A percentile compares a stretch with the other conserved stretches of the same genome.
Conservation (phyloP, 2,329 filamentous ascomycete species). For the Purpureocillium lavendulum region DNA sequence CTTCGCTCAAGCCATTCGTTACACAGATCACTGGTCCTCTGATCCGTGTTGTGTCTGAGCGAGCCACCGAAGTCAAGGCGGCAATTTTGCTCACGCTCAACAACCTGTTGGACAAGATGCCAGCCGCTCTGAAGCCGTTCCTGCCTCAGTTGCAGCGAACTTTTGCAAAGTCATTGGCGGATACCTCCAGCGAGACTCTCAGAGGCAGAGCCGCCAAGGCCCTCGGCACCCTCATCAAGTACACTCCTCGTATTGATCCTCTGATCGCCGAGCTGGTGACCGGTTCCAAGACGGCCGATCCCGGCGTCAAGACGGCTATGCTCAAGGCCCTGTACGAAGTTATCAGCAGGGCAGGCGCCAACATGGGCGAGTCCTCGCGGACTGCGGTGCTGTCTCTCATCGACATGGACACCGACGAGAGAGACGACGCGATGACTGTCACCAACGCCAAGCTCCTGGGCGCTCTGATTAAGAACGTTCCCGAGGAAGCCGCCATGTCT, state of each 20-base stretch:
- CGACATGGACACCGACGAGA: conserved; percentile 71
- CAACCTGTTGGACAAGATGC: conserved; percentile 94
- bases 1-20: conserved; percentile 86
- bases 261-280: conserved; percentile 87
- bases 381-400: conserved; percentile 82
- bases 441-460: conserved; percentile 87
- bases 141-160: conserved; percentile 92
- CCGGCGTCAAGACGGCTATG: conserved; percentile 90
- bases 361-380: conserved; percentile 89
- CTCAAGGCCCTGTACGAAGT: conserved; percentile 94
- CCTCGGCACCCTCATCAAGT: conserved; percentile 86
- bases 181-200: conserved; percentile 82
- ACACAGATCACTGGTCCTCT: conserved; percentile 96
- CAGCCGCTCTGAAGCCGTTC: conserved; percentile 90
- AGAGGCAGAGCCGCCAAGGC: conserved; percentile 87
- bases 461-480: conserved; percentile 79
- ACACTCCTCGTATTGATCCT: conserved; percentile 91
- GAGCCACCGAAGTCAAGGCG: conserved; percentile 91
- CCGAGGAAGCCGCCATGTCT: conserved; percentile 55
- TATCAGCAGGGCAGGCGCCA: conserved; percentile 84
- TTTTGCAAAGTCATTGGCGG: conserved; percentile 91
- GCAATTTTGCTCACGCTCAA: conserved; percentile 92
- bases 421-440: conserved; percentile 70
- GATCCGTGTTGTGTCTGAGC: conserved; percentile 94
- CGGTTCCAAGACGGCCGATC: conserved; percentile 81